Base-by-base conservation (phyloP, 2,329 filamentous ascomycete species). In the Metarhizium guizhouense region DNA sequence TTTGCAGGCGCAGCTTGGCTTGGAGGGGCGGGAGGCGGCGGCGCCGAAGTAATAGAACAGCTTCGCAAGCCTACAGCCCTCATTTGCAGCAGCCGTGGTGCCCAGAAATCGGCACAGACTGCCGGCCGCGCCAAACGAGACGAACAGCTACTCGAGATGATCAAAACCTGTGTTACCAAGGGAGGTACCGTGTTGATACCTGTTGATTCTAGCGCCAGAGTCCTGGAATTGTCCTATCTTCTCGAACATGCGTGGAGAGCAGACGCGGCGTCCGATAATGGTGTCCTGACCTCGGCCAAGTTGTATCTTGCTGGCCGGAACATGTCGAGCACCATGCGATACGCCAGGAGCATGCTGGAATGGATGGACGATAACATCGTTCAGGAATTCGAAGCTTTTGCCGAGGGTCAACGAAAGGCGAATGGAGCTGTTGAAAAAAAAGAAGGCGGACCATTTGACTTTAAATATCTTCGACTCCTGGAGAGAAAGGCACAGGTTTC, bases 281-380 rank as follows among this genome's bases (percentile, higher is more conserved):
- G 78, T 25, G 71, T 72, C 1, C 71, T 86, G 16, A 76, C 76
- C 54, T 71, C 75, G 1, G 74, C 81, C 0, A 83, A 80, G 63
- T 76, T 96, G 0, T 96, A 91, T 67, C 77, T 99, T 47, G 93
- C 92, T 0, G 92, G 91, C 43, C 86, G 86, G 57, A 95, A 90
- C 58, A 88, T 90, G 60, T 86, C 89, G 56, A 92, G 90, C 59
- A 95, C 92, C 0, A 88, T 97, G 79, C 82, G 90, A 53, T 90
- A 96, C 62, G 89, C 93, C 30, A 82, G 92, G 61, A 96, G 93
- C 69, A 95, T 99, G 89, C 77, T 99, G 36, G 94, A 99, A 67
- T 99, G 94, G 94, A 97, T 99, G 92, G 92, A 97, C 67, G 92
- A 96, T 65, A 87, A 85, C 56, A 95, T 99, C 57, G 87, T 95